These are phyloP conservation scores for Penicillium maclennaniae DNA, from an alignment of 495 filamentous ascomycete species.

Conservation along the genomic window DNA sequence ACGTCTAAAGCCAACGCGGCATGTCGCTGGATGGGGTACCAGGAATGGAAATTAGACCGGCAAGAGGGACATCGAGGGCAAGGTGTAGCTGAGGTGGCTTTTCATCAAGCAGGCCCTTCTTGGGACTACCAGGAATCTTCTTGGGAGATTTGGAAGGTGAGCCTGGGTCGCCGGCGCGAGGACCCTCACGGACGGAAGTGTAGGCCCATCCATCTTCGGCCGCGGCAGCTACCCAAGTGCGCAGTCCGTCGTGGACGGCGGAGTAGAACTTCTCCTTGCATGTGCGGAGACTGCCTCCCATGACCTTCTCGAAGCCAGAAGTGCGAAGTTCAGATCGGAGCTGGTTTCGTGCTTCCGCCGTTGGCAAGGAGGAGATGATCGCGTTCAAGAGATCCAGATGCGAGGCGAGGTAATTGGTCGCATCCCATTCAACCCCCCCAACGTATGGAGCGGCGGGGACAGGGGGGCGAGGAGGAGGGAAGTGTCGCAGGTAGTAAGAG, in stretches of 20 bases:
- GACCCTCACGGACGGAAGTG: constrained; percentile 68
- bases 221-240: constrained; percentile 86
- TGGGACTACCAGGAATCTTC: constrained; percentile 36
- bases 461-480: constrained; percentile 82
- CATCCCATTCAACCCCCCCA: constrained; percentile 98
- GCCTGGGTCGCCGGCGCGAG: constrained; percentile 35
- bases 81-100: constrained; percentile 42
- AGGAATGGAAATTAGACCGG: constrained; percentile 16
- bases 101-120: constrained; percentile 39
- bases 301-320: constrained; percentile 86
- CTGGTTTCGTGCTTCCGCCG: constrained; percentile 66
- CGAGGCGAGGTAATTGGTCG: constrained; percentile 88
- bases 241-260: constrained; percentile 79
- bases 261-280: constrained; percentile 98
- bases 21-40: constrained; percentile 28
- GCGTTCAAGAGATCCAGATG: constrained; percentile 93
- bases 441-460: constrained; percentile 95
- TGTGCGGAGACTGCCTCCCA: constrained; percentile 77
- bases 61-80: constrained; percentile 29
- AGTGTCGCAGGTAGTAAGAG: constrained; percentile 55
- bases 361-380: constrained; percentile 78
- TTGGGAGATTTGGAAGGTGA: constrained; percentile 43
- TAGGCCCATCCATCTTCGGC: constrained; percentile 85
- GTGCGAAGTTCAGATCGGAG: constrained; percentile 73
- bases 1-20: constrained; percentile 38